Evolutionary conservation across 495 filamentous ascomycete genomes (phyloP).

Genomic region (Thozetella sp.): DNA sequence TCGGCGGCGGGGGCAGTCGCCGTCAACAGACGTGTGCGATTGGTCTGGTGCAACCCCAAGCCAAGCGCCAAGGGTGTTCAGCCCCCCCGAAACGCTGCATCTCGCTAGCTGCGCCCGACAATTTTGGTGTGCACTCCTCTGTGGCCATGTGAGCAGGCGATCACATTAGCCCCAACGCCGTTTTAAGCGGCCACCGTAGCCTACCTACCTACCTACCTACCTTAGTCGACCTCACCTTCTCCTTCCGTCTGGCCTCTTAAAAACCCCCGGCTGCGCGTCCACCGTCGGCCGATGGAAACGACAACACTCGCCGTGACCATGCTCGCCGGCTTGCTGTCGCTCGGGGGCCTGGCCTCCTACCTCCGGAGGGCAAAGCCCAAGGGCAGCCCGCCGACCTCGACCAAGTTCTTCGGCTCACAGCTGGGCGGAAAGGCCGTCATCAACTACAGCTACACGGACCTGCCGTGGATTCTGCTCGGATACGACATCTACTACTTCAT

Average conservation of each 20-base stretch:
- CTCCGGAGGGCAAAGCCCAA: conserved; percentile 7
- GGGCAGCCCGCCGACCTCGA: conserved; percentile 6
- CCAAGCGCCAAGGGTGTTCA: background rate
- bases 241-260: background rate
- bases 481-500: conserved; percentile 58
- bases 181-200: too few relatives aligned
- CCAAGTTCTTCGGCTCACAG: conserved; percentile 51
- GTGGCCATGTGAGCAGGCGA: background rate
- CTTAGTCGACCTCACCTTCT: background rate
- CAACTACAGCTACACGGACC: conserved; percentile 61
- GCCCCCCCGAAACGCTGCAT: background rate
- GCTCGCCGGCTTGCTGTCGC: conserved; percentile 5
- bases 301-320: conserved; percentile 5
- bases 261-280: background rate
- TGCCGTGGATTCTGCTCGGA: conserved; percentile 55
- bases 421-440: conserved; percentile 47
- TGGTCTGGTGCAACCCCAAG: background rate
- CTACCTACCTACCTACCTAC: background rate
- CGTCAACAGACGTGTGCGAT: background rate
- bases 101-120: background rate
- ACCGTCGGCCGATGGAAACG: background rate
- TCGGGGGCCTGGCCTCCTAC: conserved; percentile 11
- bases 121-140: background rate
- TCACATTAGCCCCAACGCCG: background rate
- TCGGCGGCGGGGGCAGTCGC: background rate